A percentile compares a stretch with the other conserved stretches of the same genome.
Conservation (phyloP, 2,329 filamentous ascomycete species). For the Pyricularia sp. region DNA sequence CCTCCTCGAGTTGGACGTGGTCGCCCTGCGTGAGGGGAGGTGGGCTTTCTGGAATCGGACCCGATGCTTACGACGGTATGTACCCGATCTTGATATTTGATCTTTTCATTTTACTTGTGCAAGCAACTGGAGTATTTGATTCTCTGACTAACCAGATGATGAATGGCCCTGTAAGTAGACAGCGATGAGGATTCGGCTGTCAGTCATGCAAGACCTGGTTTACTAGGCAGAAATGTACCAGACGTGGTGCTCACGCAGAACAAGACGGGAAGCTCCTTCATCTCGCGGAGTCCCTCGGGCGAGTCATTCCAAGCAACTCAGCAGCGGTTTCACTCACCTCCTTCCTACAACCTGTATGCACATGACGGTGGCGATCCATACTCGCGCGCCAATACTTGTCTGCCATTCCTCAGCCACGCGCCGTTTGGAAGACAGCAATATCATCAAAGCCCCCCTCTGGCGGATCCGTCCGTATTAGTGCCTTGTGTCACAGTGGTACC, state of each 20-base stretch:
- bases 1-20: conserved; percentile 38
- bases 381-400: background rate
- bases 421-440: background rate
- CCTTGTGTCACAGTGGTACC: conserved; percentile 10
- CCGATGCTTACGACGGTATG: background rate
- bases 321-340: background rate
- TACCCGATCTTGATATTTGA: background rate
- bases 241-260: background rate
- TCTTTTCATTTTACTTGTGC: background rate
- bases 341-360: background rate
- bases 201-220: background rate
- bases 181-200: background rate
- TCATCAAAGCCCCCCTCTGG: background rate
- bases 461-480: conserved; percentile 7
- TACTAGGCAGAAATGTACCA: background rate
- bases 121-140: background rate
- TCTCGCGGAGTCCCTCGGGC: background rate
- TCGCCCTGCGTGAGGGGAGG: background rate
- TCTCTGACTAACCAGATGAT: background rate
- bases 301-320: background rate
- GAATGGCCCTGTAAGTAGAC: background rate
- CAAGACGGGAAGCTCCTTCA: background rate
- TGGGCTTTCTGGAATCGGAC: background rate
- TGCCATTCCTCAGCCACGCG: background rate
- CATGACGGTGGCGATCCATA: conserved; percentile 2